Base-by-base conservation (phyloP, 1,284 basidiomycete genomes). In the Ceratobasidium sp. region DNA sequence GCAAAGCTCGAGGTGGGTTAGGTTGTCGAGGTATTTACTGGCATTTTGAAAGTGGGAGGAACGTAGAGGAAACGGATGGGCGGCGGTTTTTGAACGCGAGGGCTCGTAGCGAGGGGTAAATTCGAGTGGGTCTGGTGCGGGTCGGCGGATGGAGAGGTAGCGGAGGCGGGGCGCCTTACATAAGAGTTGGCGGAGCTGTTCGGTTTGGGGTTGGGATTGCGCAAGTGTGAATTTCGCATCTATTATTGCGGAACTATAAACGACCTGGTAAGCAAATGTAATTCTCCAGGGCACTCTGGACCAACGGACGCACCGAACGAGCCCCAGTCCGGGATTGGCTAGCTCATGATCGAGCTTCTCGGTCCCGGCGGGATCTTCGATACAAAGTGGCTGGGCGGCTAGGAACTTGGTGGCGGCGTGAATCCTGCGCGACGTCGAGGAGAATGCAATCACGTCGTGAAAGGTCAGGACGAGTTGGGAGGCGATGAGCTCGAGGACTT, bases 401-500 rank as follows among this genome's bases (percentile, higher is more conserved):
- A 65, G n/a, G 29, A 65, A 65, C 41, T 34, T 34, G 19, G 63
- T 65, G 29, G 63, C 48, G 4, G 29, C 41, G 56, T 49, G 68
- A 48, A 71, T 34, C 27, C 54, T 58, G 41, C 41, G 53, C 14
- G 54, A 71, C 27, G 68, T 71, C 24, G 43, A 48, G 13, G 68
- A 71, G 51, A 71, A 59, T 19, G 68, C 11, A 13, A 71, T 24
- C 34, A 71, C 68, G 29, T 71, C 68, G 34, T 43, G 43, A 49
- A 71, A 61, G 29, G n/a, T 71, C 14, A 59, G n/a, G 24, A 41
- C 43, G 6, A 59, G 43, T 46, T 71, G 68, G 19, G 68, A 71
- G 16, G 54, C 68, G 14, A 71, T 49, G 39, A 71, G 56, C 56
- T 71, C 68, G 29, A 71, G 53, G 1, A 71, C 68, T 39, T 71